phyloP scores from a whole-genome alignment of 371 early-diverging fungal genomes.

The Funneliformis caledonium region DNA sequence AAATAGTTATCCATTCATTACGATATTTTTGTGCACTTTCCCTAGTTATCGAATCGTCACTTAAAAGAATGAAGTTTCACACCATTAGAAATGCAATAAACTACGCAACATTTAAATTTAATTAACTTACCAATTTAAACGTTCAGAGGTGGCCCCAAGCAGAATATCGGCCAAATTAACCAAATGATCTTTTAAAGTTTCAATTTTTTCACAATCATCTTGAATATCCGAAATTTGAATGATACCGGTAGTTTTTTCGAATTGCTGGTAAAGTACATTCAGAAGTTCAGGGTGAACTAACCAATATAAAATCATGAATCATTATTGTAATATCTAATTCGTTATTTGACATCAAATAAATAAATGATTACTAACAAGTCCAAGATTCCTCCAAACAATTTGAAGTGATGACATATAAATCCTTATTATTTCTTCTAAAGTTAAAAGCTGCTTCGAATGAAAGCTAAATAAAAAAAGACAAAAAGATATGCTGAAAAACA shows the following conservation, averaged over 20 bases:
- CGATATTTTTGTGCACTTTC: conserved; percentile 22
- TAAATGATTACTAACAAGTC: conserved; percentile 24
- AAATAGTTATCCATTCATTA: conserved; percentile 7
- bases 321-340: neutral
- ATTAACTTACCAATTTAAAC: conserved; percentile 21
- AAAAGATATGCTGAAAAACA: neutral
- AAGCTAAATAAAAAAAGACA: neutral
- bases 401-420: neutral
- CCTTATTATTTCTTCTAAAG: conserved; percentile 24
- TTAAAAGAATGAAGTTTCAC: neutral
- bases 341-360: neutral
- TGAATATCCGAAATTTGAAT: conserved; percentile 2
- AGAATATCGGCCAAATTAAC: conserved; percentile 25
- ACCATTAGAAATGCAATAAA: neutral
- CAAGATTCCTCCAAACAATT: conserved; percentile 13
- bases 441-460: conserved; percentile 23
- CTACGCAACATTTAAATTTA: neutral
- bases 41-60: neutral
- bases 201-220: neutral
- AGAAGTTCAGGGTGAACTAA: conserved; percentile 18
- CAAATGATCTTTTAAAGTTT: conserved; percentile 28
- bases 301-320: neutral
- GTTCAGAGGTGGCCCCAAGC: conserved; percentile 10
- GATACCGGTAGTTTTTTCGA: neutral
- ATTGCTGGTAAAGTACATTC: conserved; percentile 5